Percentiles rank a stretch among this genome's conserved stretches.
These are phyloP conservation scores for Aspergillus bridgeri DNA, from an alignment of 495 filamentous ascomycete genomes.

Conservation along the genomic window DNA sequence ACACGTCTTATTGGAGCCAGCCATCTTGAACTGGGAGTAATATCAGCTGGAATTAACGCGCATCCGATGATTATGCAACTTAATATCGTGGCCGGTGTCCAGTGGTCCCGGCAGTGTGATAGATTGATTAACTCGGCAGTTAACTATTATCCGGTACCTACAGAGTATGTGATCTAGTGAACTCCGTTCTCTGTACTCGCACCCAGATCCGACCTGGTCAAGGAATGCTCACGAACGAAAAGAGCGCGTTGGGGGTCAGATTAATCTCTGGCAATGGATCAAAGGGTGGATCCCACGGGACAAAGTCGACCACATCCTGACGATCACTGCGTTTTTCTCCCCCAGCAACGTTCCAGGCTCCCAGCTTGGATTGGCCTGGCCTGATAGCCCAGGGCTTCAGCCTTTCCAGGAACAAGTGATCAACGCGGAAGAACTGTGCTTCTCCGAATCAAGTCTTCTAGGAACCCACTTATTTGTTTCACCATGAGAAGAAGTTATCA, in stretches of 20 bases:
- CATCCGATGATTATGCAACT: background rate
- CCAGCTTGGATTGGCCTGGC: background rate
- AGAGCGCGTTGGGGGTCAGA: background rate
- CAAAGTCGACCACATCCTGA: conserved; percentile 2
- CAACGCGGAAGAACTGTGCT: background rate
- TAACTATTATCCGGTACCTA: background rate
- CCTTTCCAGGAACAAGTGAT: conserved; percentile 1
- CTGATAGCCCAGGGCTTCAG: background rate
- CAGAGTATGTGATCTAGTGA: too few species aligned
- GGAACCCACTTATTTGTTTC: conserved; percentile 3
- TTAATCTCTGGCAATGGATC: background rate
- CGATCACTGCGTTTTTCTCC: conserved; percentile 5
- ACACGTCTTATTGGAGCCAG: background rate
- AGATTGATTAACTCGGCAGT: background rate
- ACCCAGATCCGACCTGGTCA: background rate
- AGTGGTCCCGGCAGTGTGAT: background rate
- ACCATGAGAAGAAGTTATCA: conserved; percentile 8
- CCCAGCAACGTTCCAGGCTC: background rate
- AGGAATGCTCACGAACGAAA: background rate
- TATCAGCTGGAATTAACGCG: background rate
- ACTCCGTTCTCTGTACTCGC: too few species aligned
- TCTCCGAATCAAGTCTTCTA: background rate
- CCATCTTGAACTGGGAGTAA: too few species aligned
- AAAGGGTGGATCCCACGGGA: background rate
- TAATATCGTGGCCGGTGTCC: background rate